Percentiles rank a stretch among this genome's conserved stretches.
These are phyloP conservation scores for Aspergillus persii DNA, from an alignment of 2,329 filamentous ascomycete species.

Conservation along the genomic window DNA sequence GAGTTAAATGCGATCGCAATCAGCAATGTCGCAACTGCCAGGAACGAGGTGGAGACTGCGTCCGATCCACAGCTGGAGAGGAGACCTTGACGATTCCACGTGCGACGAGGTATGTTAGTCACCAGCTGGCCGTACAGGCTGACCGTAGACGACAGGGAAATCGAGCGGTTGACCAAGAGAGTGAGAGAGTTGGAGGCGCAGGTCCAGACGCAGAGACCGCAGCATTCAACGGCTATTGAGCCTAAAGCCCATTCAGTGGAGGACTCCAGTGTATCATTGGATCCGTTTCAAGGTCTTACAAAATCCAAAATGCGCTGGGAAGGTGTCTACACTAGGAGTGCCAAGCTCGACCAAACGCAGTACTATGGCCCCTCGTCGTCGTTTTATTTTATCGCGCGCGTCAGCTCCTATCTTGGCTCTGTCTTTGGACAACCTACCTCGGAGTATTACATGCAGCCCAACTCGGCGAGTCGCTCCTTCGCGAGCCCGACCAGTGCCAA, in stretches of 20 bases:
- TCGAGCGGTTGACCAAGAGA: background rate
- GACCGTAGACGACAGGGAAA: background rate
- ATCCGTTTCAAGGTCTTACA: background rate
- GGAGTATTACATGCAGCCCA: background rate
- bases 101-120: background rate
- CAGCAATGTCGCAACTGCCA: background rate
- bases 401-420: background rate
- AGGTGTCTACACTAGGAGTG: background rate
- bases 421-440: background rate
- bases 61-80: background rate
- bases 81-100: background rate
- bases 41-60: background rate
- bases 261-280: background rate
- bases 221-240: too few relatives aligned
- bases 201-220: too few relatives aligned
- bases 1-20: background rate
- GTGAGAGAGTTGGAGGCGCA: background rate
- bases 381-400: background rate
- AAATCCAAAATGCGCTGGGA: background rate
- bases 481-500: background rate
- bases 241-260: too few relatives aligned
- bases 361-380: conserved; percentile 2
- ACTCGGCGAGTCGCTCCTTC: background rate
- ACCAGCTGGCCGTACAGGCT: background rate
- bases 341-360: background rate